Base-by-base conservation (phyloP, 2,329 filamentous ascomycete species). In the Cephalotrichum gorgonifer region DNA sequence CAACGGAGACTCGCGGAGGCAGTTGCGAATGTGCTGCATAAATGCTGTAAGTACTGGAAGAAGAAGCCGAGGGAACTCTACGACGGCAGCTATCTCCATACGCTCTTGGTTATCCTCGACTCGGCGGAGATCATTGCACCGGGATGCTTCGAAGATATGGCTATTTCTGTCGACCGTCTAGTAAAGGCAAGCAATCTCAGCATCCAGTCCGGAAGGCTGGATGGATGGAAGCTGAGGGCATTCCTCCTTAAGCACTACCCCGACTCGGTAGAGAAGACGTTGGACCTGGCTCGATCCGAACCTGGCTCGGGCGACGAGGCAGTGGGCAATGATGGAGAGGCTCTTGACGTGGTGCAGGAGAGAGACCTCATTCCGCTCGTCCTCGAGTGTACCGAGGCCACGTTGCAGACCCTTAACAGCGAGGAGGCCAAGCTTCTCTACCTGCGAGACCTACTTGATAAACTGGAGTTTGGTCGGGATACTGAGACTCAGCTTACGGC, bases 221-320 rank as follows among this genome's bases (percentile, higher is more conserved):
- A 61, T 27, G 72, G 69, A 6, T 76, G 74, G 73, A 68, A 68
- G 53, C 54, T 74, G 26, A 65, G 69, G 48, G 66, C 62, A 3
- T 71, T 76, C 48, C 54, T 76, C 11, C 61, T 62, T 15, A 47
- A 45, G 15, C 50, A 52, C 27, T 39, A 48, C n/a, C 48, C 50
- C 33, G 48, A 47, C 15, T 27, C 51, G 1, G 22, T 53, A 15
- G 50, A 50, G 9, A 33, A 44, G 41, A 28, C 15, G 6, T 17
- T 44, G 28, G 27, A n/a, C 6, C 28, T 31, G 17, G 23, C 17
- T 7, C 4, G 8, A 6, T 7, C 11, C 30, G 20, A 31, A 27
- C 9, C 4, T n/a, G 17, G 25, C 12, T 11, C 43, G n/a, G 26
- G 14, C 22, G 38, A 20, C 5, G 22, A n/a, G 14, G 33, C 27